Evolutionary conservation across 2,329 filamentous ascomycete genomes (phyloP), one percentile per base, ranked within the genome.

Genomic region (Calonectria pseudoturangicola): DNA sequence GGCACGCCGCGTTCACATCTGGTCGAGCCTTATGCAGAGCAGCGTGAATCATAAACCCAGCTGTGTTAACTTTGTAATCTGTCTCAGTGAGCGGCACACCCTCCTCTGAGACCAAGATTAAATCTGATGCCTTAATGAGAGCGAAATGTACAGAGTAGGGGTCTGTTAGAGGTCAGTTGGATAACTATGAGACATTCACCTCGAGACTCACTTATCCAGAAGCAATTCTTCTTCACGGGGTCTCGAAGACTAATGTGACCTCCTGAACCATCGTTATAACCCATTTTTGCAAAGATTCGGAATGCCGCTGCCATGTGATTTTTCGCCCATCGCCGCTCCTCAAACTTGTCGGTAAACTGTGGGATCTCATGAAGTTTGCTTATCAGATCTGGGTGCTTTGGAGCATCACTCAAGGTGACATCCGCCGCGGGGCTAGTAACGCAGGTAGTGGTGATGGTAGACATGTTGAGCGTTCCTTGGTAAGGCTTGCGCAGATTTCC

Each of bases 201-300:
- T 4, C n/a, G 21, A 12, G 9, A 27, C 62, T 27, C 28, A 64
- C 62, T 48, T 67, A 91, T 92, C 91, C 91, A 93, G 81, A 92
- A 92, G 2, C 86, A 87, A 73, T 89, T 83, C 0, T 85, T 83
- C 73, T 88, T 83, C 75, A 92, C 88, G 0, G 91, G 91, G 76
- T 93, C 92, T 12, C 91, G 86, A 0, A 93, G 88, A 7, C 83
- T 87, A 71, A 93, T 93, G 79, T 93, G 91, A 0, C 92, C 91
- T 25, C 85, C 85, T 83, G 92, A 91, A 48, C 92, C 91, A 80
- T 93, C 91, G 0, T 88, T 89, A 81, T 82, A 88, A 6, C 86
- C 86, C 30, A 84, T 77, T 50, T 85, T 84, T 2, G 84, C 84
- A 78, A 87, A 87, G 16, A 87, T 83, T 28, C 86, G 81, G 68